phyloP scores from a whole-genome alignment of 768 basidiomycete genomes.

The Suillus weaverae region DNA sequence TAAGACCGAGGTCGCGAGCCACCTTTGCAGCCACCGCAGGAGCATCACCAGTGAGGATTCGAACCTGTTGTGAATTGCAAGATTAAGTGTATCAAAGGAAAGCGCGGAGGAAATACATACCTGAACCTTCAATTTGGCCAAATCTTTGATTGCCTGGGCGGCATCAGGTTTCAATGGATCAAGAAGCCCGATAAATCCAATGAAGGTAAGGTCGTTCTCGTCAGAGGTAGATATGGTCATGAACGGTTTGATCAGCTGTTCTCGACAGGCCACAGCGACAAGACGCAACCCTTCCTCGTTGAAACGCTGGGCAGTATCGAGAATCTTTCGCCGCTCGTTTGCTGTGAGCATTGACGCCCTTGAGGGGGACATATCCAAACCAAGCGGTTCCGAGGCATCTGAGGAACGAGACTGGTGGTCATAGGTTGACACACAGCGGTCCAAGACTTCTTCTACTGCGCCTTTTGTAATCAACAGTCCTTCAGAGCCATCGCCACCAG shows the following conservation, averaged over 20 bases:
- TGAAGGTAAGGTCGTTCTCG: constrained; percentile 30
- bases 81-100: constrained; percentile 10
- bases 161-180: constrained; percentile 34
- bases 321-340: constrained; percentile 22
- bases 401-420: constrained; percentile 5
- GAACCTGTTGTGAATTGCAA: constrained; percentile 21
- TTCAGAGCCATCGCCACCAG: constrained; percentile 14
- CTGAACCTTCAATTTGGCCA: constrained; percentile 31
- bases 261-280: constrained; percentile 30
- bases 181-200: constrained; percentile 30
- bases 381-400: not conserved
- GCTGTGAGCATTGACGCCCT: constrained; percentile 19
- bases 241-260: constrained; percentile 16
- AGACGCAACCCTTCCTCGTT: constrained; percentile 34
- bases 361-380: constrained; percentile 20
- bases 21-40: constrained; percentile 39
- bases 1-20: constrained; percentile 37
- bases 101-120: constrained; percentile 11
- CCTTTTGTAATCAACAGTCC: constrained; percentile 31
- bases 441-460: constrained; percentile 34
- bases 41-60: constrained; percentile 37
- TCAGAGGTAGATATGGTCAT: constrained; percentile 21
- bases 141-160: constrained; percentile 29
- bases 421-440: constrained; percentile 26
- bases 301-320: constrained; percentile 26